Evolutionary conservation across 139 green algal species (phyloP).

Genomic region (Choricystis sp.): DNA sequence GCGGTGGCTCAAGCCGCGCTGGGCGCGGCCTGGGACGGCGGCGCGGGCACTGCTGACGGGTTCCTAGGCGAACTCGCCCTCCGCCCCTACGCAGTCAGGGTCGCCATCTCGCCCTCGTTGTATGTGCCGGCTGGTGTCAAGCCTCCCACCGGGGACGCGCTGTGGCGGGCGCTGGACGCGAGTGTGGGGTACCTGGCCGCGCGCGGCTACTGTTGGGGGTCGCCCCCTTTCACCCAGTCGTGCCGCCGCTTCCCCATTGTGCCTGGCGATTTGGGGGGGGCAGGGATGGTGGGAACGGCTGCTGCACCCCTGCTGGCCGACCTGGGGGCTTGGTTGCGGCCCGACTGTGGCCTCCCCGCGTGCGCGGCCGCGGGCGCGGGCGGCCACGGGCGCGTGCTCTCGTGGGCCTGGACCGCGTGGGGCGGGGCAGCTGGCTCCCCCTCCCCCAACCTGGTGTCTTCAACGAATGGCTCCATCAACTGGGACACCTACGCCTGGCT

Average conservation of each 20-base stretch:
- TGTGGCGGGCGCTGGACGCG: background rate
- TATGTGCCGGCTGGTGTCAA: background rate
- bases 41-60: too few relatives aligned
- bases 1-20: too few relatives aligned
- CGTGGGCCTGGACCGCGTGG: background rate
- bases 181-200: background rate
- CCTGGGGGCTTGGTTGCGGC: background rate
- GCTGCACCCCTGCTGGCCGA: background rate
- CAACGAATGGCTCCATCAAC: constrained; percentile 2
- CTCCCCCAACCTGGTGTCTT: background rate
- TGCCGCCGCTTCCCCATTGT: background rate
- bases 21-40: too few relatives aligned
- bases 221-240: background rate
- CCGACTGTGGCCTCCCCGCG: background rate
- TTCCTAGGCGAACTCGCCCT: background rate
- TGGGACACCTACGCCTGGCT: constrained; percentile 15
- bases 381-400: background rate
- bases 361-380: background rate
- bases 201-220: background rate
- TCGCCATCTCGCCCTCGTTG: background rate
- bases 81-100: background rate
- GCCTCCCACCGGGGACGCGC: background rate
- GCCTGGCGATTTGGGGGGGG: background rate
- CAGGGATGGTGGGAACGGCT: background rate
- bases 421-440: background rate